Evolutionary conservation across 1,139 yeast genomes (phyloP).

Genomic region (Lodderomyces pseudojiufengensis): DNA sequence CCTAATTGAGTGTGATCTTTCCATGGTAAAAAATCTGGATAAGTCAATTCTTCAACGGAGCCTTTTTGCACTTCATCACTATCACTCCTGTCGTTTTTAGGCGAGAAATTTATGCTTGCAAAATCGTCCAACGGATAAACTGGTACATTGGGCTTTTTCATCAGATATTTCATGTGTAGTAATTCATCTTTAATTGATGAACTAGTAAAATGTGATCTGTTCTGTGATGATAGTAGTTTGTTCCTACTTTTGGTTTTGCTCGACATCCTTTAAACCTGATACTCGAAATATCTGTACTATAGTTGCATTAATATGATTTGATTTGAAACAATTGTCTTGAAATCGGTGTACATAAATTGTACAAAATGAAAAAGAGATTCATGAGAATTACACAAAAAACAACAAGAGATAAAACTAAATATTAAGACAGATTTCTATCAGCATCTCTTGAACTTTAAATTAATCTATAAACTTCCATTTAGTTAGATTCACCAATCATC

Average conservation of each 20-base stretch:
- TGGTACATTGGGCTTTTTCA: constrained; percentile 33
- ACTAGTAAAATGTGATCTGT: constrained; percentile 21
- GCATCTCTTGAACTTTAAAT: no score
- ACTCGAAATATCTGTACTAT: not conserved
- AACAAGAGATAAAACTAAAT: no score
- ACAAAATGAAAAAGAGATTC: not conserved
- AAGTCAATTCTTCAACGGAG: constrained; percentile 22
- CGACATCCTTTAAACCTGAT: no score
- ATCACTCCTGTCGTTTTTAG: not conserved
- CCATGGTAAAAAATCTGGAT: constrained; percentile 85
- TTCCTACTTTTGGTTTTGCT: constrained; percentile 31
- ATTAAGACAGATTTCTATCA: no score
- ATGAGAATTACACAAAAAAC: not conserved
- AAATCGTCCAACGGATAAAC: constrained; percentile 35
- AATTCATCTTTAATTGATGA: constrained; percentile 34
- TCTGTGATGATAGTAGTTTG: constrained; percentile 31
- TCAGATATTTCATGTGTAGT: constrained; percentile 31
- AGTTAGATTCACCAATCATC: constrained; percentile 42
- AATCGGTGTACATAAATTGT: not conserved
- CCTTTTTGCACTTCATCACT: not conserved
- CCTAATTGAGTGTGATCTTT: constrained; percentile 47
- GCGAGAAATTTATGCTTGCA: not conserved
- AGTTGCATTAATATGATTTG: not conserved
- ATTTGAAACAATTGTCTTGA: not conserved
- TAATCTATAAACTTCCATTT: no score